Evolutionary conservation across 495 filamentous ascomycete species (phyloP).

Genomic region (Aspergillus kassunensis): DNA sequence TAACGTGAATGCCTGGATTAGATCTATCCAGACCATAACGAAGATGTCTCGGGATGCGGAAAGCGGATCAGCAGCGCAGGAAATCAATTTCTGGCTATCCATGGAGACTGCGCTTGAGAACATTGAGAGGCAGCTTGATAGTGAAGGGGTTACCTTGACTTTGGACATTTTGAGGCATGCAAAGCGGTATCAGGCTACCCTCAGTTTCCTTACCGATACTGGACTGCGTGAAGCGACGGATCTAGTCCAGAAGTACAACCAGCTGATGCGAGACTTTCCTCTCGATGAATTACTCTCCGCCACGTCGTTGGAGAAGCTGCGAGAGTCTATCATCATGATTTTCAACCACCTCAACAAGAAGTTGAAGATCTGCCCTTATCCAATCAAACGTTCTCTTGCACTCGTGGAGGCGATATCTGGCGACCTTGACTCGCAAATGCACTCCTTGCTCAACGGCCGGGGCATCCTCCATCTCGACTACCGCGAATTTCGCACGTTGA

Average conservation of each 20-base stretch:
- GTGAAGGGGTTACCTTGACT: constrained; percentile 86
- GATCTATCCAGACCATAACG: constrained; percentile 95
- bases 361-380: constrained; percentile 89
- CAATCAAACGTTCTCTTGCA: constrained; percentile 82
- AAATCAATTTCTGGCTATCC: constrained; percentile 97
- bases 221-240: constrained; percentile 93
- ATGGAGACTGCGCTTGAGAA: constrained; percentile 89
- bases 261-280: constrained; percentile 96
- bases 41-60: constrained; percentile 86
- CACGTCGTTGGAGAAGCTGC: constrained; percentile 82
- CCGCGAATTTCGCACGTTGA: constrained; percentile 78
- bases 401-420: constrained; percentile 98
- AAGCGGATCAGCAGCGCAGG: constrained; percentile 86
- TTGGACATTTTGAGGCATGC: constrained; percentile 91
- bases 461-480: constrained; percentile 90
- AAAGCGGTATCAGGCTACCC: constrained; percentile 92
- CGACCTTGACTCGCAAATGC: constrained; percentile 82
- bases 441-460: constrained; percentile 77
- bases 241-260: constrained; percentile 95
- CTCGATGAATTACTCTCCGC: constrained; percentile 91
- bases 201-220: constrained; percentile 93
- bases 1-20: constrained; percentile 94
- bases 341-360: constrained; percentile 96
- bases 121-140: constrained; percentile 81
- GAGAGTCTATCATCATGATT: constrained; percentile 80